phyloP scores from a whole-genome alignment of 2,329 filamentous ascomycete species.

The Chrysoporthe austroafricana region DNA sequence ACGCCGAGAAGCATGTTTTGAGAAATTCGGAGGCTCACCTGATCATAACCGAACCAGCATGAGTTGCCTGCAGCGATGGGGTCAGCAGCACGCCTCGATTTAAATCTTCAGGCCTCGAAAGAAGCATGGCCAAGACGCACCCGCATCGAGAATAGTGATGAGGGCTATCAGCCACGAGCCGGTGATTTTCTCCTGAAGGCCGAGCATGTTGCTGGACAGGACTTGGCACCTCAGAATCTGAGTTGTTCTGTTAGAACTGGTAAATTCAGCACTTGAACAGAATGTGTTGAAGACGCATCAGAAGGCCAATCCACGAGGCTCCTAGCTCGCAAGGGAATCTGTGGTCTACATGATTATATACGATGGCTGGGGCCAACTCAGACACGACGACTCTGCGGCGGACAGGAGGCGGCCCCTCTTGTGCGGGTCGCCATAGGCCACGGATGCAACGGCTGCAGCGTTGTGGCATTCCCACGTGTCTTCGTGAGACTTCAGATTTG shows the following conservation, averaged over 20 bases:
- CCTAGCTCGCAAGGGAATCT: neutral
- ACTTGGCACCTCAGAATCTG: neutral
- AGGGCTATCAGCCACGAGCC: slow-evolving; percentile 27
- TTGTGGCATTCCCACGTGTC: neutral
- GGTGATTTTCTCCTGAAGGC: slow-evolving; percentile 18
- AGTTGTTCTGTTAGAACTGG: neutral
- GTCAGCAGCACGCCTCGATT: neutral
- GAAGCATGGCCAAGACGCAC: neutral
- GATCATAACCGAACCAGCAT: slow-evolving; percentile 30
- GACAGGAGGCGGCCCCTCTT: neutral
- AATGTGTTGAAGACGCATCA: neutral
- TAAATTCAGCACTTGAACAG: neutral
- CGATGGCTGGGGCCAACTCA: too few relatives aligned
- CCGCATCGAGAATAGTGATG: slow-evolving; percentile 26
- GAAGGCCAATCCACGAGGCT: neutral
- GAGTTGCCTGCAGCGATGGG: slow-evolving; percentile 15
- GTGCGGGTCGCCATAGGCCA: neutral
- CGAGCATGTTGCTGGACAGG: slow-evolving; percentile 7
- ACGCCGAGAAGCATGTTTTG: neutral
- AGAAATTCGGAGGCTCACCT: slow-evolving; percentile 2
- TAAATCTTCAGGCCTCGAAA: neutral
- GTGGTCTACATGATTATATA: neutral
- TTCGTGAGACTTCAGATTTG: neutral
- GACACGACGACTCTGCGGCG: neutral
- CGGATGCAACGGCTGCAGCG: neutral